A percentile compares a stretch with the other conserved stretches of the same genome.
Evolutionary conservation across 305 asterid species (phyloP).

Genomic region (Fraxinus sp.): DNA sequence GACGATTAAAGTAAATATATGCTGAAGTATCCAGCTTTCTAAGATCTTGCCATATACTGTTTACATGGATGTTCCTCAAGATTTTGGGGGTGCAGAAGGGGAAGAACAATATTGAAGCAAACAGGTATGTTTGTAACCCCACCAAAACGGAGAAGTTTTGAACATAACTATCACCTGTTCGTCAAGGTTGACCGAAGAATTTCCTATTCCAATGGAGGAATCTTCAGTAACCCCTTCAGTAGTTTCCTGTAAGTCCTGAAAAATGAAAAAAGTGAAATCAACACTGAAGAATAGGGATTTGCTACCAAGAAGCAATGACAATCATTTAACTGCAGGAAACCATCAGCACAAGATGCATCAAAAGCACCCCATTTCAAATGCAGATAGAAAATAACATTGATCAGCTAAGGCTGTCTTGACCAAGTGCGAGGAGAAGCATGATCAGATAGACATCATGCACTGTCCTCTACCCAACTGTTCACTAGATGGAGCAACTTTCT

Average conservation of each 20-base stretch:
- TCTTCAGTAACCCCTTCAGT: slow-evolving; percentile 32
- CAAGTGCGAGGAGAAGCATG: background rate
- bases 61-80: background rate
- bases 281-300: background rate
- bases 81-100: background rate
- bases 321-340: background rate
- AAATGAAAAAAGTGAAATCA: slow-evolving; percentile 8
- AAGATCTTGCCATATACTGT: background rate
- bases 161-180: slow-evolving; percentile 32
- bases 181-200: slow-evolving; percentile 35
- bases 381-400: background rate
- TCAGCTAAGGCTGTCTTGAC: background rate
- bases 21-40: background rate
- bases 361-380: background rate
- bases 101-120: background rate
- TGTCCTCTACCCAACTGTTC: background rate
- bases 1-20: background rate
- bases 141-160: background rate
- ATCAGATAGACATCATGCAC: background rate
- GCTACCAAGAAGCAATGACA: background rate
- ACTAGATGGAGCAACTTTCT: background rate
- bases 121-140: slow-evolving; percentile 5
- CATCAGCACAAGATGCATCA: background rate
- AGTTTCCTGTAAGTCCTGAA: slow-evolving; percentile 41
- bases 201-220: slow-evolving; percentile 30